These are phyloP conservation scores for Betula pendula DNA, from an alignment of 306 rosid species.

Conservation along the genomic window DNA sequence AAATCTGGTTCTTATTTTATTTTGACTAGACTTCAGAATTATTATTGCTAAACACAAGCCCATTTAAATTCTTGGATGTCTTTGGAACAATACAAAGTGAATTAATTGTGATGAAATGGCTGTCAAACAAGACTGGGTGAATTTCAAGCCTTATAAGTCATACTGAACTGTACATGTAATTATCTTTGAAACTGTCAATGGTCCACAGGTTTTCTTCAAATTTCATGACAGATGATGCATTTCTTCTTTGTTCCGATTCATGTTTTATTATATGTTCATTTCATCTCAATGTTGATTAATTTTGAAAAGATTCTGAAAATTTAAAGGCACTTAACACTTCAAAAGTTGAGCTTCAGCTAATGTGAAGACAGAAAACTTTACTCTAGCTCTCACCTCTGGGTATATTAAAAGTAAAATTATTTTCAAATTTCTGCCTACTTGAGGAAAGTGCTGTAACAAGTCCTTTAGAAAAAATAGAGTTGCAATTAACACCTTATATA, in stretches of 20 bases:
- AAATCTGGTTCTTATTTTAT: neutral
- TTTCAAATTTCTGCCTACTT: neutral
- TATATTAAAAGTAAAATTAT: neutral
- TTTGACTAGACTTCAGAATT: neutral
- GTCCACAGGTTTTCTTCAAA: neutral
- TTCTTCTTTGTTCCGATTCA: neutral
- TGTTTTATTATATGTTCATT: conserved; percentile 3
- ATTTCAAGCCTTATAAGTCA: neutral
- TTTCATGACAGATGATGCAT: neutral
- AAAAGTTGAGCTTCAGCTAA: neutral
- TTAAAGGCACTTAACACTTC: neutral
- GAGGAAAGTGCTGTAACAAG: conserved; percentile 2
- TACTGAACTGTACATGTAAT: neutral
- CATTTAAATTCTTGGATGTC: neutral
- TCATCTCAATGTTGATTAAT: conserved; percentile 17
- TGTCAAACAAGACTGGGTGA: neutral
- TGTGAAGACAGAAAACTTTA: neutral
- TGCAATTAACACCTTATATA: conserved; percentile 1
- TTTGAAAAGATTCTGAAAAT: conserved; percentile 4
- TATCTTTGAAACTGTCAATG: neutral
- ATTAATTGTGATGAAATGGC: neutral
- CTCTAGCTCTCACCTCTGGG: neutral
- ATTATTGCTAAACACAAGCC: neutral
- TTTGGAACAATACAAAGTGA: neutral
- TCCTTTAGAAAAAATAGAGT: conserved; percentile 12